These are phyloP conservation scores for Thymus mandschuricus DNA, from an alignment of 257 asterid genomes.

Conservation along the genomic window DNA sequence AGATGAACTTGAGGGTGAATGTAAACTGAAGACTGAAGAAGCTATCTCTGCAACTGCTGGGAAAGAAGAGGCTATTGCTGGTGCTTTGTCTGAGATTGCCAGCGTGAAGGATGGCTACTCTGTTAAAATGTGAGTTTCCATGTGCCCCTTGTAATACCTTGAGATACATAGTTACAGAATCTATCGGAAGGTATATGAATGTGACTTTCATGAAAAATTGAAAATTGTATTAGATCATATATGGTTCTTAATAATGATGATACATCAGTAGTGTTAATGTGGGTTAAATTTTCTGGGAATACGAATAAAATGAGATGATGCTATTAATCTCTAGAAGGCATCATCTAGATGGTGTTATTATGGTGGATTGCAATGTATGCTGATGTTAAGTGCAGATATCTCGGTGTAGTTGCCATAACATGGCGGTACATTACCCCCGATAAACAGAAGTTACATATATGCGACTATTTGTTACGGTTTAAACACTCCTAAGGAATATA, in stretches of 20 bases:
- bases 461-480: background rate
- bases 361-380: background rate
- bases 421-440: background rate
- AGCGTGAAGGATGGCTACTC: slow-evolving; percentile 66
- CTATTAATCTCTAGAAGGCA: background rate
- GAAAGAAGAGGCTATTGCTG: slow-evolving; percentile 78
- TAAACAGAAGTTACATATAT: slow-evolving; percentile 7
- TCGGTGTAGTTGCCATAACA: background rate
- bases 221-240: too few relatives aligned
- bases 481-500: background rate
- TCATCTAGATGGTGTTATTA: background rate
- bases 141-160: background rate
- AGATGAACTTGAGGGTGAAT: slow-evolving; percentile 66
- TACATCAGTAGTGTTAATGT: background rate
- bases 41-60: slow-evolving; percentile 64
- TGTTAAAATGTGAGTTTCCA: slow-evolving; percentile 56
- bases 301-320: background rate
- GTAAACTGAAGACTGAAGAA: slow-evolving; percentile 64
- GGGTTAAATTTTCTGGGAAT: background rate
- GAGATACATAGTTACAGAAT: background rate
- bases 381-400: background rate
- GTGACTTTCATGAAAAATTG: background rate
- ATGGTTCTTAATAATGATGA: background rate
- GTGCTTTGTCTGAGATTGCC: slow-evolving; percentile 65
- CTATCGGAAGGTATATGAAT: background rate